A percentile compares a stretch with the other conserved stretches of the same genome.
phyloP scores from a whole-genome alignment of 2,329 filamentous ascomycete species.

The Calonectria henricotiae region DNA sequence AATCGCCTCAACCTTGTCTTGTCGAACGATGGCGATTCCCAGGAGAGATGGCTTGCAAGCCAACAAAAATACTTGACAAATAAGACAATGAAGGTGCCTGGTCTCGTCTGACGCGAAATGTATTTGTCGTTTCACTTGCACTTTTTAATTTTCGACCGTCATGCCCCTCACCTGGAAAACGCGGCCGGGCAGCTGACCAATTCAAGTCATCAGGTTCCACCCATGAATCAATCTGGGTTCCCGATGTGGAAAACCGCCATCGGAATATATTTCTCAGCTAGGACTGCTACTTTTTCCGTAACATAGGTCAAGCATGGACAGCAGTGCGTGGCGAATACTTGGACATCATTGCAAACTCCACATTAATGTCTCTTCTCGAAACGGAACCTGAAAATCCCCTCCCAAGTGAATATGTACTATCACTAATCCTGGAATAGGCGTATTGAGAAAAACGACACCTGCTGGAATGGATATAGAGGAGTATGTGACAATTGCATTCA shows the following conservation, averaged over 20 bases:
- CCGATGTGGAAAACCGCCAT: constrained; percentile 10
- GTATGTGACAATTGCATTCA: too few species aligned
- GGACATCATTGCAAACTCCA: background rate
- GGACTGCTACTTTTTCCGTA: constrained; percentile 6
- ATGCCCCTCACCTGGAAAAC: constrained; percentile 7
- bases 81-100: constrained; percentile 34
- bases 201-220: constrained; percentile 16
- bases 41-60: constrained; percentile 40
- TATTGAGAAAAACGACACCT: too few species aligned
- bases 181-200: constrained; percentile 1
- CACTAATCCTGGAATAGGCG: too few species aligned
- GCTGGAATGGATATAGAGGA: too few species aligned
- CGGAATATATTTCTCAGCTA: constrained; percentile 28
- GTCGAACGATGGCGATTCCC: constrained; percentile 47
- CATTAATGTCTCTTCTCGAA: background rate
- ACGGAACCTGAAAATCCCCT: background rate
- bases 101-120: constrained; percentile 29
- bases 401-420: background rate
- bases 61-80: constrained; percentile 46
- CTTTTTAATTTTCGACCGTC: constrained; percentile 13
- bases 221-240: constrained; percentile 5
- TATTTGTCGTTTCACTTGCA: constrained; percentile 28
- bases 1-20: constrained; percentile 37
- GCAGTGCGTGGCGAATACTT: background rate
- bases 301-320: constrained; percentile 16